A percentile compares a stretch with the other conserved stretches of the same genome.
These are phyloP conservation scores for Capsicum baccatum DNA, from an alignment of 257 asterid genomes.

Conservation along the genomic window DNA sequence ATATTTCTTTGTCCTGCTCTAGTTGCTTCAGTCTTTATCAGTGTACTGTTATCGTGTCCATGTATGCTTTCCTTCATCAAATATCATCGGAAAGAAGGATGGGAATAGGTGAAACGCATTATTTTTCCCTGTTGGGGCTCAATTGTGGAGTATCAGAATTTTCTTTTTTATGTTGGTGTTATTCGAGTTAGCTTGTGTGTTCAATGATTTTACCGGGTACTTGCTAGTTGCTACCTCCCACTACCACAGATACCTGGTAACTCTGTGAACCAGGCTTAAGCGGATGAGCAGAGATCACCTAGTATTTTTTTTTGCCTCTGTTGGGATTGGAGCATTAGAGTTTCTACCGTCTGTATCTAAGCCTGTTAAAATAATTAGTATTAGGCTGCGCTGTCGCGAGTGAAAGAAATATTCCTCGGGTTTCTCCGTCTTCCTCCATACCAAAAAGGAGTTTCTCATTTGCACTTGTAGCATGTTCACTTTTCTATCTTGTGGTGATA, in stretches of 20 bases:
- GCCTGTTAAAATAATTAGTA: neutral
- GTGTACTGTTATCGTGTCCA: neutral
- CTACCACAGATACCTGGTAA: neutral
- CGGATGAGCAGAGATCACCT: neutral
- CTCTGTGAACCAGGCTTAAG: neutral
- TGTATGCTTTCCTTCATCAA: slow-evolving; percentile 15
- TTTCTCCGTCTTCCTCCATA: neutral
- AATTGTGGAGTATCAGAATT: neutral
- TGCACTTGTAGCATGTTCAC: neutral
- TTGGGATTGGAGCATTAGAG: neutral
- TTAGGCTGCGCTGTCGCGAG: neutral
- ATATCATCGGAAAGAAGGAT: neutral
- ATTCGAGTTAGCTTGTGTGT: neutral
- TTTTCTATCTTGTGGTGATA: neutral
- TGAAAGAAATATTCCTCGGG: neutral
- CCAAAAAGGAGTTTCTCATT: neutral
- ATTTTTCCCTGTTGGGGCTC: neutral
- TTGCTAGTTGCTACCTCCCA: neutral
- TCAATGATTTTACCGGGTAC: neutral
- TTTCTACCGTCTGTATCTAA: neutral
- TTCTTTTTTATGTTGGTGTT: neutral
- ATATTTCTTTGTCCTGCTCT: neutral
- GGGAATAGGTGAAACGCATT: neutral
- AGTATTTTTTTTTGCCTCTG: neutral
- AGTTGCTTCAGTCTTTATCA: neutral